Evolutionary conservation across 169 alveolate genomes (phyloP).

Genomic region (Plasmodium gonderi): DNA sequence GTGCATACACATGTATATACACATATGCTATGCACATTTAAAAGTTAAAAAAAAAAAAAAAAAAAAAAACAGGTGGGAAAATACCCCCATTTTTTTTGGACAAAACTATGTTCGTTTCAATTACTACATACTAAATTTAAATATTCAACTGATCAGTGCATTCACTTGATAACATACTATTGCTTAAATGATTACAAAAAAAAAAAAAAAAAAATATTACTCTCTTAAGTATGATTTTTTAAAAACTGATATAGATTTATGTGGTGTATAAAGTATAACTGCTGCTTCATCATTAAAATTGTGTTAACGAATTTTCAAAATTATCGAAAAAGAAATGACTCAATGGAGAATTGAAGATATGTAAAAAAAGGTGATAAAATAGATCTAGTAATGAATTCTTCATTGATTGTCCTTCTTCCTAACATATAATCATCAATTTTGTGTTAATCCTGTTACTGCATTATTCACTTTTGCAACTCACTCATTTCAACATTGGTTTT

Average conservation of each 20-base stretch:
- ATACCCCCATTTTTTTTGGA: not conserved
- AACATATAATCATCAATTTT: too few species aligned
- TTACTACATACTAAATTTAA: not conserved
- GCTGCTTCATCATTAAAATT: not conserved
- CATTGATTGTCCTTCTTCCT: too few species aligned
- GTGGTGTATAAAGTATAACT: not conserved
- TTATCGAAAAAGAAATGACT: not conserved
- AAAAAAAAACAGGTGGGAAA: conserved; percentile 2
- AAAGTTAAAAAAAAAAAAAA: too few species aligned
- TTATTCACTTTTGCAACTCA: conserved; percentile 76
- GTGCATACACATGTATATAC: conserved; percentile 6
- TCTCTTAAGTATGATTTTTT: not conserved
- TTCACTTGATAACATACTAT: not conserved
- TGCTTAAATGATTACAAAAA: not conserved
- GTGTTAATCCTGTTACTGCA: not conserved
- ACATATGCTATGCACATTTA: not conserved
- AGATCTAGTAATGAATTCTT: too few species aligned
- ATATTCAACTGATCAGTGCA: not conserved
- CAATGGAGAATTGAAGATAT: too few species aligned
- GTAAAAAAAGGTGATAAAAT: too few species aligned
- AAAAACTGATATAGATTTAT: not conserved
- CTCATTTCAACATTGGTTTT: conserved; percentile 86
- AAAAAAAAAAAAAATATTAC: not conserved
- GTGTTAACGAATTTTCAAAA: not conserved
- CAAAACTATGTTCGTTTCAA: not conserved